Conservation (phyloP, 306 rosid genomes). For the Vicia sativa region DNA sequence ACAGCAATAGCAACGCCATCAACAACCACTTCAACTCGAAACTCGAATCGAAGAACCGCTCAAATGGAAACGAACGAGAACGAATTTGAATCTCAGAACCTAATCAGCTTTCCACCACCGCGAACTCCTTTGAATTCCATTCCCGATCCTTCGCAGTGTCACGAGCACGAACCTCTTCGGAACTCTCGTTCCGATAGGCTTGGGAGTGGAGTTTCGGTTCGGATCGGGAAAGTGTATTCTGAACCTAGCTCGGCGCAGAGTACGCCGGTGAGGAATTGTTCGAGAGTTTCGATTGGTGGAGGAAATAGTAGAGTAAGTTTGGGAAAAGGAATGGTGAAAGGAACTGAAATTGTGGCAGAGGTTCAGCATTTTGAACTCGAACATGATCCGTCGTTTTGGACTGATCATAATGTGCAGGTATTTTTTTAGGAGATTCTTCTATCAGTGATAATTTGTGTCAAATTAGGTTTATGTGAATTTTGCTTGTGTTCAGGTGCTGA, state of each 20-base stretch:
- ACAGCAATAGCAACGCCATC: neutral
- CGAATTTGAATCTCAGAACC: conserved; percentile 53
- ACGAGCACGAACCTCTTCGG: conserved; percentile 43
- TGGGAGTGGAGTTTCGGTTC: conserved; percentile 47
- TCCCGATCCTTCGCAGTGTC: conserved; percentile 74
- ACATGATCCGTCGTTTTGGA: conserved; percentile 83
- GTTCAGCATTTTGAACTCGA: conserved; percentile 71
- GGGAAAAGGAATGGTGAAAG: conserved; percentile 47
- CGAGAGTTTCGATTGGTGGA: conserved; percentile 68
- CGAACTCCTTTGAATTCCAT: conserved; percentile 77
- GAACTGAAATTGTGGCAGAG: conserved; percentile 40
- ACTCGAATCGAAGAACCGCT: conserved; percentile 27
- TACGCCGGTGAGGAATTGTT: conserved; percentile 61
- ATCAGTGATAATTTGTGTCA: conserved; percentile 19
- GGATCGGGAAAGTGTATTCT: conserved; percentile 54
- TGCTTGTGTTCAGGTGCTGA: conserved; percentile 66
- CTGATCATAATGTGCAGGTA: conserved; percentile 93
- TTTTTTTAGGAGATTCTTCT: neutral
- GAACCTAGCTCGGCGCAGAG: conserved; percentile 76
- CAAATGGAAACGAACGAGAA: conserved; percentile 66
- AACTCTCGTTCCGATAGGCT: conserved; percentile 40
- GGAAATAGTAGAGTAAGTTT: conserved; percentile 49
- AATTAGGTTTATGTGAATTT: neutral
- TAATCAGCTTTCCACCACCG: conserved; percentile 60
- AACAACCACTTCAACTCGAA: neutral